Base-by-base conservation (phyloP, 83 land plant genomes). In the Diphasiastrum complanatum region DNA sequence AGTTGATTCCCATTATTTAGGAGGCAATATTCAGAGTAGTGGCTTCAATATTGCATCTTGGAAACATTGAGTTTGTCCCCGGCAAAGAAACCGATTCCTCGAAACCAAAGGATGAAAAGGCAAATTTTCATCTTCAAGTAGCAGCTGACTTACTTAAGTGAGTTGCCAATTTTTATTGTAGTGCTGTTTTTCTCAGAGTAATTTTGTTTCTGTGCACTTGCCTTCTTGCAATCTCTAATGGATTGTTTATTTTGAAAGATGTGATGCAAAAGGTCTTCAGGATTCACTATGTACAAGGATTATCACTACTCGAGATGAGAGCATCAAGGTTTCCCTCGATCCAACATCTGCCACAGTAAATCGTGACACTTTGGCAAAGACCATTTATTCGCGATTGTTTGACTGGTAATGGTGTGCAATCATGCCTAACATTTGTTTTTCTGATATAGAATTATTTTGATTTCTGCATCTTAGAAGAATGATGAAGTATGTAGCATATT, bases 1-100 rank as follows among this genome's bases (percentile, higher is more conserved):
- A n/a, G n/a, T n/a, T n/a, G n/a, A n/a, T n/a, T n/a, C n/a, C n/a
- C n/a, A n/a, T n/a, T 12, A 54, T 30, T 33, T 78, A 95, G 99
- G 99, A 95, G 65, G 99, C 99, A 47, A 95, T 95, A 51, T 95
- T 95, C 55, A 82, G 97, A 63, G 97, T 95, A 40, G 80, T 89
- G 37, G 99, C 97, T 35, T 68, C 97, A 26, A 82, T 95, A 51
- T 85, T 95, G 74, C 99, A 95, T 79, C 48, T 95, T 48, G 99
- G 99, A 4, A 95, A 95, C 56, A 77, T 95, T 63, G 89, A 78
- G 4, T 95, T 95, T 75, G 64, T 81, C 19, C 83, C 80, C 55
- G 99, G 99, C 33, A 72, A 76, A 61, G 99, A 93, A 59, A 38
- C 82, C 25, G 99, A 93, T 61, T 86, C 99, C 32, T 95, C 99